Evolutionary conservation across 352 stramenopile species (phyloP).

Genomic region (Pythium dissotocum): DNA sequence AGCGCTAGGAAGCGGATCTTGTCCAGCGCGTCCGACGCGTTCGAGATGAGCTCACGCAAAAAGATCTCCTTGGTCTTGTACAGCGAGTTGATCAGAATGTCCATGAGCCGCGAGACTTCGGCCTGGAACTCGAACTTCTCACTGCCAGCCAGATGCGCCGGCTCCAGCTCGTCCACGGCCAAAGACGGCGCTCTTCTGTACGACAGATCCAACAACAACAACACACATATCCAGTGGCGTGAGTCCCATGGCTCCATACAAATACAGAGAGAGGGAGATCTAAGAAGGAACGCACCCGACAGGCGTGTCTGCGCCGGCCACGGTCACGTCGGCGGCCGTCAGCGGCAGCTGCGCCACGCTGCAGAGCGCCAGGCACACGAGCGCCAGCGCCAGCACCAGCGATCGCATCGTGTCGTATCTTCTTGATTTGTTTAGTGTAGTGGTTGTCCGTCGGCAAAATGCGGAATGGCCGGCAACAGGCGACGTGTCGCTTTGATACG

Average conservation of each 20-base stretch:
- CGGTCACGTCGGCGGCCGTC: conserved; percentile 17
- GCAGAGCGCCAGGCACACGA: conserved; percentile 29
- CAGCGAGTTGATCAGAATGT: conserved; percentile 99
- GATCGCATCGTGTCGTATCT: conserved; percentile 15
- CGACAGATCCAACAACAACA: conserved; percentile 10
- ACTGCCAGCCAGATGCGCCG: conserved; percentile 34
- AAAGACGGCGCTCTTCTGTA: conserved; percentile 37
- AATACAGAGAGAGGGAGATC: not conserved
- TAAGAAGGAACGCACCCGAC: conserved; percentile 17
- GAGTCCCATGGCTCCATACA: not conserved
- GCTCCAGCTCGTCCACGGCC: conserved; percentile 49
- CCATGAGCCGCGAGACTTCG: conserved; percentile 98
- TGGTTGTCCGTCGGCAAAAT: conserved; percentile 16
- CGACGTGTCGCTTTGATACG: conserved; percentile 13
- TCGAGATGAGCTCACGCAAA: conserved; percentile 98
- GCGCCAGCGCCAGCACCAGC: conserved; percentile 23
- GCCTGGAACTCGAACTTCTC: conserved; percentile 94
- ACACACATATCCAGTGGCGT: conserved; percentile 3
- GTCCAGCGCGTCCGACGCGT: conserved; percentile 98
- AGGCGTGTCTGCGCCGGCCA: conserved; percentile 14
- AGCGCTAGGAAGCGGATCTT: conserved; percentile 99
- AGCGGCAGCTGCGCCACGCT: conserved; percentile 25
- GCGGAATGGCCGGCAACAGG: conserved; percentile 17
- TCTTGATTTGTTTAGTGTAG: not conserved
- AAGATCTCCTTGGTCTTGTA: conserved; percentile 99